Conservation (phyloP, 108 stramenopile species). For the Skeletonema tropicum region DNA sequence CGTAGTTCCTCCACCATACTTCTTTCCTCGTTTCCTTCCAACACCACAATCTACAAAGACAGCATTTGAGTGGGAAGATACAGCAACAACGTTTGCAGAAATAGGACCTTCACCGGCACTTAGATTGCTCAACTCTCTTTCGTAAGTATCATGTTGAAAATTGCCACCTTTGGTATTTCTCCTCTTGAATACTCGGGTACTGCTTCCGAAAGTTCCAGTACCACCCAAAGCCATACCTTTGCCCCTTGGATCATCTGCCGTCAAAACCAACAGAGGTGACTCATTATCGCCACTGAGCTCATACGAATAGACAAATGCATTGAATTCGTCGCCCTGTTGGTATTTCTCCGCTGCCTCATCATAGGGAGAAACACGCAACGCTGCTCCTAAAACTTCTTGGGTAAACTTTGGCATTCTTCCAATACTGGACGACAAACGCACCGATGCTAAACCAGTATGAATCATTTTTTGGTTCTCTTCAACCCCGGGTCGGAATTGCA, state of each 20-base stretch:
- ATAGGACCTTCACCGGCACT: conserved; percentile 75
- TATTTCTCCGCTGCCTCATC: conserved; percentile 61
- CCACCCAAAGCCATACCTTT: conserved; percentile 15
- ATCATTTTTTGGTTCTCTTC: conserved; percentile 30
- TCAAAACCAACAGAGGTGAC: conserved; percentile 67
- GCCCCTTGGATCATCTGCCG: conserved; percentile 61
- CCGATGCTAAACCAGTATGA: conserved; percentile 37
- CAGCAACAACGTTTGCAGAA: conserved; percentile 66
- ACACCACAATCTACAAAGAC: conserved; percentile 82
- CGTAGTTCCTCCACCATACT: conserved; percentile 47
- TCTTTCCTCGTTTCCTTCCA: conserved; percentile 51
- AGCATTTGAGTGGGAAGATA: conserved; percentile 57
- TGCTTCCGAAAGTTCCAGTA: conserved; percentile 42
- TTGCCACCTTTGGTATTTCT: conserved; percentile 13
- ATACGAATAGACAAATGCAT: conserved; percentile 71
- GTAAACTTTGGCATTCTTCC: conserved; percentile 8
- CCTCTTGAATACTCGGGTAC: conserved; percentile 29
- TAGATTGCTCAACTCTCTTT: conserved; percentile 45
- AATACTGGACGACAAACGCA: background rate
- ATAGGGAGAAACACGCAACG: conserved; percentile 66
- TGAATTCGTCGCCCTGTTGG: conserved; percentile 60
- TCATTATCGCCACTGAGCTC: conserved; percentile 71
- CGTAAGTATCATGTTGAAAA: conserved; percentile 18
- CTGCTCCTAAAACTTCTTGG: conserved; percentile 65
- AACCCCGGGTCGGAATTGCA: conserved; percentile 61